A percentile compares a stretch with the other conserved stretches of the same genome.
These are phyloP conservation scores for Neofusicoccum ribis DNA, from an alignment of 2,329 filamentous ascomycete genomes.

Conservation along the genomic window DNA sequence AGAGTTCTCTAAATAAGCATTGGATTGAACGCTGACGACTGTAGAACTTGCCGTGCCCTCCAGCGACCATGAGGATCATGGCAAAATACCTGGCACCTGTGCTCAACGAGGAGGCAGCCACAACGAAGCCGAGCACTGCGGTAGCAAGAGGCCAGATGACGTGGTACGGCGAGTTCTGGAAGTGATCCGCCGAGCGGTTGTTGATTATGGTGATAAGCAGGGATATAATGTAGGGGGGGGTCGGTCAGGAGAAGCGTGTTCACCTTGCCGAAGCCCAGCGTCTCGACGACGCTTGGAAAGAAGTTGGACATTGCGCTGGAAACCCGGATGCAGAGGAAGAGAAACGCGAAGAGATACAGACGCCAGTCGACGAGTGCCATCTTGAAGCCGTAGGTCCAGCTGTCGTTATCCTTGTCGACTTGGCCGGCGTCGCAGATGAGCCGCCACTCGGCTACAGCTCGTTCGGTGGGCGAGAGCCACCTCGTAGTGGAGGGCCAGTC, in stretches of 20 bases:
- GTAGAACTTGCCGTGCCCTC: slow-evolving; percentile 25
- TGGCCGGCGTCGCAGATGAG: neutral
- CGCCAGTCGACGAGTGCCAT: neutral
- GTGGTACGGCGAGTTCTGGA: slow-evolving; percentile 28
- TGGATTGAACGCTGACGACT: too few relatives aligned
- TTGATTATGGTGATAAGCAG: slow-evolving; percentile 27
- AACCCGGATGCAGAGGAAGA: slow-evolving; percentile 26
- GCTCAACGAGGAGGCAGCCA: slow-evolving; percentile 29
- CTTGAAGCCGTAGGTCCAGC: too few relatives aligned
- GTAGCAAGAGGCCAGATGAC: slow-evolving; percentile 27
- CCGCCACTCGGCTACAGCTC: neutral
- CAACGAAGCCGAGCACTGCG: slow-evolving; percentile 33
- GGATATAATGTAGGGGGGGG: slow-evolving; percentile 23
- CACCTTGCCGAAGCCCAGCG: slow-evolving; percentile 38
- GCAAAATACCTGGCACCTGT: slow-evolving; percentile 33
- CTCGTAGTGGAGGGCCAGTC: too few relatives aligned
- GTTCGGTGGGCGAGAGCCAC: neutral
- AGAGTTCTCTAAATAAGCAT: too few relatives aligned
- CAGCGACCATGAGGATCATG: slow-evolving; percentile 33
- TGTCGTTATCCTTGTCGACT: neutral
- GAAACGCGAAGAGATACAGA: neutral
- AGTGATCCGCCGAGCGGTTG: slow-evolving; percentile 31
- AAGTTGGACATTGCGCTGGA: slow-evolving; percentile 30
- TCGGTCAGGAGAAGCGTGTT: slow-evolving; percentile 34
- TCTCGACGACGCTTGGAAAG: slow-evolving; percentile 37